Evolutionary conservation across 495 filamentous ascomycete species (phyloP).

Genomic region (Parmelia sp.): DNA sequence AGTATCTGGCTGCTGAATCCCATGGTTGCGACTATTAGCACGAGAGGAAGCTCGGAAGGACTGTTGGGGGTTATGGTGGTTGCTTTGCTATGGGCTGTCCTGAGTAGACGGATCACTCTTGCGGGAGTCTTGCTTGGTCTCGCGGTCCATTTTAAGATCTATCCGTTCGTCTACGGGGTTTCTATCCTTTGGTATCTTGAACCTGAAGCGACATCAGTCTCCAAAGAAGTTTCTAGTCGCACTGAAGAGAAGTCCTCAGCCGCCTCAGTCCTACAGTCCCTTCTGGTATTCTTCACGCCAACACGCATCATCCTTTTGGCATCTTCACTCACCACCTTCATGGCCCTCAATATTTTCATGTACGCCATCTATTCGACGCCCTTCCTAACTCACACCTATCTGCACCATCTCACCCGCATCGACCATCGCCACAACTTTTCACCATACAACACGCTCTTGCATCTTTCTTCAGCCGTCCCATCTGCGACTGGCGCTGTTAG

Average conservation of each 20-base stretch:
- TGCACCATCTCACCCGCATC: conserved; percentile 86
- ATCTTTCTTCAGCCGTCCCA: conserved; percentile 59
- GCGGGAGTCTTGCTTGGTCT: conserved; percentile 76
- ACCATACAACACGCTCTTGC: conserved; percentile 86
- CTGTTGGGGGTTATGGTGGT: conserved; percentile 77
- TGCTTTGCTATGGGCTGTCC: conserved; percentile 72
- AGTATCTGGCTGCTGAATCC: conserved; percentile 91
- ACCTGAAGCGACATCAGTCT: conserved; percentile 20
- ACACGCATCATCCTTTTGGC: conserved; percentile 55
- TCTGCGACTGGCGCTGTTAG: conserved; percentile 32
- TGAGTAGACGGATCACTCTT: conserved; percentile 49
- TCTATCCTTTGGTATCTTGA: conserved; percentile 88
- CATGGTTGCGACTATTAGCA: conserved; percentile 96
- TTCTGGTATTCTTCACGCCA: conserved; percentile 53
- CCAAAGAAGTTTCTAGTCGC: not conserved
- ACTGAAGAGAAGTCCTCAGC: not conserved
- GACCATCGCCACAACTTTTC: conserved; percentile 99
- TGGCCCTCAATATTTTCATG: conserved; percentile 67
- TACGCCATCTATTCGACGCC: conserved; percentile 61
- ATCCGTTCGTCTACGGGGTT: conserved; percentile 88
- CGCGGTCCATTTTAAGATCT: conserved; percentile 95
- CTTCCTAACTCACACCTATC: conserved; percentile 83
- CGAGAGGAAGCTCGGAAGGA: conserved; percentile 87
- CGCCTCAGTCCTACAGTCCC: conserved; percentile 14
- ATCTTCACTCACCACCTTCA: conserved; percentile 63